Conservation (phyloP, 805 yeast species). For the Naumovozyma castellii region DNA sequence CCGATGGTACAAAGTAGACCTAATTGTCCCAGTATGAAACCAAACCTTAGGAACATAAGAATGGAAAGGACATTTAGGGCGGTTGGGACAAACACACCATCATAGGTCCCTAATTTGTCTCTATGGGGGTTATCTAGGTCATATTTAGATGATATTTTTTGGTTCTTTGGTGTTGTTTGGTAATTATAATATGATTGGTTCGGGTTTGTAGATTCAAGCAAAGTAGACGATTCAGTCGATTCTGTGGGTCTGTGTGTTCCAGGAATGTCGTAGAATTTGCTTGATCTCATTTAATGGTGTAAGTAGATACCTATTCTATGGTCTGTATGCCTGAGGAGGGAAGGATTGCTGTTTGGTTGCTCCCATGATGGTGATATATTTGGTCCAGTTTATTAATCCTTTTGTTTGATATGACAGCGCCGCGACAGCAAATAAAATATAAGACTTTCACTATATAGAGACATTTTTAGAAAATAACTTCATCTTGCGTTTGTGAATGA, state of each 20-base stretch:
- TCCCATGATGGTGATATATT: no score
- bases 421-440: background rate
- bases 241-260: conserved; percentile 27
- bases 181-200: conserved; percentile 24
- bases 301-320: no score
- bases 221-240: conserved; percentile 15
- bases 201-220: conserved; percentile 14
- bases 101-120: conserved; percentile 64
- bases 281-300: conserved; percentile 1
- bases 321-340: no score
- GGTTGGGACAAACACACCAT: conserved; percentile 91
- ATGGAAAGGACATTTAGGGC: conserved; percentile 87
- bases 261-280: conserved; percentile 28
- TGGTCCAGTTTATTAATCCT: no score
- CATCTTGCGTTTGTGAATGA: background rate
- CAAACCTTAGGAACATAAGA: conserved; percentile 90
- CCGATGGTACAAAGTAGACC: conserved; percentile 74
- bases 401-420: no score
- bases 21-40: conserved; percentile 90
- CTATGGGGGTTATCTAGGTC: conserved; percentile 28
- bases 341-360: no score
- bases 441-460: no score
- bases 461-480: background rate
- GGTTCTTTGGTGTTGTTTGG: conserved; percentile 17
- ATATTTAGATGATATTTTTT: conserved; percentile 22